phyloP scores from a whole-genome alignment of 495 filamentous ascomycete genomes.

The Tuber umbilicatum region DNA sequence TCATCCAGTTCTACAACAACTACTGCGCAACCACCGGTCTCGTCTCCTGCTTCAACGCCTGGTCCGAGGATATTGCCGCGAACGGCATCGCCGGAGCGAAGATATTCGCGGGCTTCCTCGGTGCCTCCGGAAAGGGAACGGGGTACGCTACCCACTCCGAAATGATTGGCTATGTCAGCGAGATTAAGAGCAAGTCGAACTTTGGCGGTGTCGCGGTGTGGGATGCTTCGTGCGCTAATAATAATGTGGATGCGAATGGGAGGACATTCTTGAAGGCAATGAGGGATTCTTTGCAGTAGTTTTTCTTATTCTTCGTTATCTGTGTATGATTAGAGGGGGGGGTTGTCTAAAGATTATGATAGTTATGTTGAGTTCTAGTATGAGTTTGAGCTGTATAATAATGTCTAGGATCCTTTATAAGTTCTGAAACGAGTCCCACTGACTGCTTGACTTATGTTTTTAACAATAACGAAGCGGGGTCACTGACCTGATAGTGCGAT shows the following conservation, averaged over 20 bases:
- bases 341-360: background rate
- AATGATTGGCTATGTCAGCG: conserved; percentile 12
- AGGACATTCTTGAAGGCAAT: background rate
- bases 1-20: conserved; percentile 49
- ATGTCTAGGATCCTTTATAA: background rate
- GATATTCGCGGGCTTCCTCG: conserved; percentile 11
- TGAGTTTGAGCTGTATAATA: background rate
- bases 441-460: background rate
- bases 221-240: background rate
- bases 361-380: background rate
- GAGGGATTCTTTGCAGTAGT: background rate
- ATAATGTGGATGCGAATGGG: background rate
- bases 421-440: background rate
- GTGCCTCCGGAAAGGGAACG: background rate
- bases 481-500: background rate
- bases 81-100: background rate
- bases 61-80: conserved; percentile 4
- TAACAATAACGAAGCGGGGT: background rate
- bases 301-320: background rate
- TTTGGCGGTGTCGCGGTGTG: conserved; percentile 14
- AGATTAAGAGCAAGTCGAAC: background rate
- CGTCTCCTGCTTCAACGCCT: conserved; percentile 12
- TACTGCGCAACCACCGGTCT: conserved; percentile 14
- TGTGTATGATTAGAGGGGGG: background rate
- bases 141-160: background rate